Evolutionary conservation across 805 yeast species (phyloP).

Genomic region (Cyberlindnera mycetangii): DNA sequence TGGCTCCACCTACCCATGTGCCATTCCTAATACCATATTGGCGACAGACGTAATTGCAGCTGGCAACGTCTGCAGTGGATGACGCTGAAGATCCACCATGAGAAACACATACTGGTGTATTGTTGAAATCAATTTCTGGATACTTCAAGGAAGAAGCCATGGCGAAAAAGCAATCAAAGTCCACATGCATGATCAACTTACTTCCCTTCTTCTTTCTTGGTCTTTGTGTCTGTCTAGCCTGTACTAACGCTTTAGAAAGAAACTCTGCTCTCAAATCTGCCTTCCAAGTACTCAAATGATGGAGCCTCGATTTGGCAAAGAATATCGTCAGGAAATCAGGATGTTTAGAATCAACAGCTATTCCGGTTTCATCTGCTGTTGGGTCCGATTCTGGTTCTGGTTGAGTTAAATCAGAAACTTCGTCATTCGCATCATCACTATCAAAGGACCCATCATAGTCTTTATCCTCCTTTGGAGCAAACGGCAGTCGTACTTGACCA

Average conservation of each 20-base stretch:
- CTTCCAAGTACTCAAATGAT: conserved; percentile 87
- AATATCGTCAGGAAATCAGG: conserved; percentile 72
- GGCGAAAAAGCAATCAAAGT: conserved; percentile 93
- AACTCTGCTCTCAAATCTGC: conserved; percentile 64
- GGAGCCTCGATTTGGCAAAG: conserved; percentile 80
- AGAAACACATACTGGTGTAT: conserved; percentile 61
- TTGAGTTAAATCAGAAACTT: conserved; percentile 12
- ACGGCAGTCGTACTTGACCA: conserved; percentile 48
- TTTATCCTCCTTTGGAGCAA: conserved; percentile 15
- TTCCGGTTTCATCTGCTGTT: conserved; percentile 5
- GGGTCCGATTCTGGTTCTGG: conserved; percentile 11
- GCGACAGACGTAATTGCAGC: conserved; percentile 89
- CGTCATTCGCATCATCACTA: neutral
- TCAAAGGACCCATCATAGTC: neutral
- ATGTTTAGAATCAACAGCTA: conserved; percentile 57
- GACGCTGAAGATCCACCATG: conserved; percentile 37
- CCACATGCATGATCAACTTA: conserved; percentile 67
- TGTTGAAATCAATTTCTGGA: conserved; percentile 46
- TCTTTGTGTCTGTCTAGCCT: conserved; percentile 14
- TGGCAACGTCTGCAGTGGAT: conserved; percentile 75
- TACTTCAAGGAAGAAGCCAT: conserved; percentile 66
- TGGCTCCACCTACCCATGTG: conserved; percentile 81
- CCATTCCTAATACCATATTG: conserved; percentile 79
- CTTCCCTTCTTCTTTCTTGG: neutral
- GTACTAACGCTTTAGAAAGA: conserved; percentile 42